Conservation (phyloP, 495 filamentous ascomycete genomes). For the Talaromyces trachyspermus region DNA sequence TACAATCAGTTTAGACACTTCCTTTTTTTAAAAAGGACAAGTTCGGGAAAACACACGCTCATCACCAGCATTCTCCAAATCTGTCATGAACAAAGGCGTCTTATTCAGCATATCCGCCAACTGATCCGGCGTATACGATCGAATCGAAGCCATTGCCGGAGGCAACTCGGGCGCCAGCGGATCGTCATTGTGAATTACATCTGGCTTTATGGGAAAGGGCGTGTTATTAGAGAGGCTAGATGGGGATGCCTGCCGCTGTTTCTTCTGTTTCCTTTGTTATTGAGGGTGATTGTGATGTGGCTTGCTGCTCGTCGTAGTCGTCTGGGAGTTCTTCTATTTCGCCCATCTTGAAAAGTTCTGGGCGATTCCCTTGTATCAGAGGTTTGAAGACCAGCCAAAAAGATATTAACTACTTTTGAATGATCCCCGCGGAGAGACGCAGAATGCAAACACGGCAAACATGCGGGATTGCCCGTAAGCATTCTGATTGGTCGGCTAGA, state of each 20-base stretch:
- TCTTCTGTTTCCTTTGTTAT: neutral
- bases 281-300: conserved; percentile 25
- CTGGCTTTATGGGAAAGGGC: conserved; percentile 39
- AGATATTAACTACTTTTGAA: too few relatives aligned
- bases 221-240: conserved; percentile 26
- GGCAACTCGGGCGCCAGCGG: conserved; percentile 40
- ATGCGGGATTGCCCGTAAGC: neutral
- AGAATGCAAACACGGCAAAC: conserved; percentile 9
- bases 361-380: neutral
- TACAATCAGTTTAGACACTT: neutral
- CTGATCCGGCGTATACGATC: conserved; percentile 60
- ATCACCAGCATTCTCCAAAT: conserved; percentile 62
- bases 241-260: neutral
- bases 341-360: conserved; percentile 10
- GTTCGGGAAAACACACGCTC: conserved; percentile 24
- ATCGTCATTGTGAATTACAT: conserved; percentile 24
- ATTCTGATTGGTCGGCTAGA: neutral
- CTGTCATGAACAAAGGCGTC: conserved; percentile 91
- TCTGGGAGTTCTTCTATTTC: conserved; percentile 46
- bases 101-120: conserved; percentile 68
- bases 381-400: too few relatives aligned
- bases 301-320: conserved; percentile 39
- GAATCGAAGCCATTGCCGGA: conserved; percentile 49
- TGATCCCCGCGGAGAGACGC: conserved; percentile 1
- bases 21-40: conserved; percentile 2